Evolutionary conservation across 2,329 filamentous ascomycete species (phyloP).

Genomic region (Hypoxylon sp.): DNA sequence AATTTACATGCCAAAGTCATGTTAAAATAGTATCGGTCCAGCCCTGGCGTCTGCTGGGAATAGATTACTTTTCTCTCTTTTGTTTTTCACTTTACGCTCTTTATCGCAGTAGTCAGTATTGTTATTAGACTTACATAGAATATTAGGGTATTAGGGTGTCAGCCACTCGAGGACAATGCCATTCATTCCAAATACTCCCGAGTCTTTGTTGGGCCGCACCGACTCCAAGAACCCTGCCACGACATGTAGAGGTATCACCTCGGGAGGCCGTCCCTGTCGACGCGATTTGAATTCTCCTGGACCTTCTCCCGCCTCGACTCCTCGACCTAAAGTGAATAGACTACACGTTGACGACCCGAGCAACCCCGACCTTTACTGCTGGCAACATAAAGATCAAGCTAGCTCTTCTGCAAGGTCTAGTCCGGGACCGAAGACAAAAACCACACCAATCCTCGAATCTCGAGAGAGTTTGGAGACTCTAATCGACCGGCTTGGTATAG

Average conservation of each 20-base stretch:
- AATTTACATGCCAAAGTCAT: slow-evolving; percentile 8
- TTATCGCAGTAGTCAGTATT: slow-evolving; percentile 12
- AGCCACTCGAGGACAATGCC: slow-evolving; percentile 64
- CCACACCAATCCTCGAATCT: slow-evolving; percentile 70
- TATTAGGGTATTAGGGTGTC: not conserved
- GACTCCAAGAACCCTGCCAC: slow-evolving; percentile 87
- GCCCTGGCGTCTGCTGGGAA: slow-evolving; percentile 6
- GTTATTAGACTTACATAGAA: slow-evolving; percentile 26
- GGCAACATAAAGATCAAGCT: slow-evolving; percentile 95
- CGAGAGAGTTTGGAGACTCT: slow-evolving; percentile 89
- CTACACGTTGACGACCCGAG: slow-evolving; percentile 63
- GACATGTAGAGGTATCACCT: slow-evolving; percentile 90
- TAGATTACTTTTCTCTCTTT: slow-evolving; percentile 10
- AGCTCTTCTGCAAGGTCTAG: slow-evolving; percentile 60
- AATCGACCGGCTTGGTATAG: slow-evolving; percentile 80
- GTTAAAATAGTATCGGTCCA: slow-evolving; percentile 20
- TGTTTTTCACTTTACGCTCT: slow-evolving; percentile 13
- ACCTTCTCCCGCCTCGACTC: slow-evolving; percentile 46
- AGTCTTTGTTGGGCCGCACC: slow-evolving; percentile 80
- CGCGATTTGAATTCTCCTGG: slow-evolving; percentile 69
- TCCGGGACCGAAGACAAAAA: slow-evolving; percentile 58
- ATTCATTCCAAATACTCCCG: slow-evolving; percentile 80
- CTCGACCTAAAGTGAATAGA: slow-evolving; percentile 49
- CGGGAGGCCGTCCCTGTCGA: slow-evolving; percentile 85
- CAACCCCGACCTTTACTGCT: slow-evolving; percentile 82